A percentile compares a stretch with the other conserved stretches of the same genome.
These are phyloP conservation scores for Fulvia fulva DNA, from an alignment of 2,329 filamentous ascomycete genomes.

Conservation along the genomic window DNA sequence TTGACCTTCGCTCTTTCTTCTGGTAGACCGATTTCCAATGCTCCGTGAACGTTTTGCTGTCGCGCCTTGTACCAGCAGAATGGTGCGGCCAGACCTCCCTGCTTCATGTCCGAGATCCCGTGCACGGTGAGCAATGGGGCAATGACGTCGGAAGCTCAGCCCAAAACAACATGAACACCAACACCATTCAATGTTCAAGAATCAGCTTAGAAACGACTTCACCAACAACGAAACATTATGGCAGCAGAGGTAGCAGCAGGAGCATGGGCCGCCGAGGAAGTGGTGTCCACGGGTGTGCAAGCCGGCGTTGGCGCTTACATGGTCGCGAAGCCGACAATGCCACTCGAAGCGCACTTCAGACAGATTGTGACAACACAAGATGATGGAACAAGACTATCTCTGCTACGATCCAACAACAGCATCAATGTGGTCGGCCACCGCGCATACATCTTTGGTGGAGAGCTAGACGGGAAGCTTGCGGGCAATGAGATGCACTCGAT, in stretches of 20 bases:
- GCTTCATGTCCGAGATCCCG: conserved; percentile 28
- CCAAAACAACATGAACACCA: no score
- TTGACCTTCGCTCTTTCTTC: conserved; percentile 3
- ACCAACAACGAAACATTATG: conserved; percentile 25
- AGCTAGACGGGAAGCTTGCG: conserved; percentile 36
- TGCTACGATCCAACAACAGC: conserved; percentile 36
- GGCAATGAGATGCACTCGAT: conserved; percentile 43
- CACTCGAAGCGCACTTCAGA: conserved; percentile 40
- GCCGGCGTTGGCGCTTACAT: conserved; percentile 40
- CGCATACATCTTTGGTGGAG: conserved; percentile 45
- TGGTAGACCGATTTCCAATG: conserved; percentile 6
- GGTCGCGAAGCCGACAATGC: conserved; percentile 39
- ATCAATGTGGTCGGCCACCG: conserved; percentile 40
- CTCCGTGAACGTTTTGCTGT: conserved; percentile 22
- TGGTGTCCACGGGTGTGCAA: conserved; percentile 38
- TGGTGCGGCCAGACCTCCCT: conserved; percentile 33
- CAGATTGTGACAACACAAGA: conserved; percentile 38
- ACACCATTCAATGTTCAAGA: no score
- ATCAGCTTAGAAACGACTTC: not conserved
- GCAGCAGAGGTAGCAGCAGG: conserved; percentile 38
- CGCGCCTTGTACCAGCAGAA: conserved; percentile 35
- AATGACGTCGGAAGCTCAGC: no score
- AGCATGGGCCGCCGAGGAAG: conserved; percentile 39
- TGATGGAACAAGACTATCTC: conserved; percentile 30
- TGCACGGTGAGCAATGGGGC: no score